These are phyloP conservation scores for Sonneratia alba DNA, from an alignment of 345 rosid genomes.

Conservation along the genomic window DNA sequence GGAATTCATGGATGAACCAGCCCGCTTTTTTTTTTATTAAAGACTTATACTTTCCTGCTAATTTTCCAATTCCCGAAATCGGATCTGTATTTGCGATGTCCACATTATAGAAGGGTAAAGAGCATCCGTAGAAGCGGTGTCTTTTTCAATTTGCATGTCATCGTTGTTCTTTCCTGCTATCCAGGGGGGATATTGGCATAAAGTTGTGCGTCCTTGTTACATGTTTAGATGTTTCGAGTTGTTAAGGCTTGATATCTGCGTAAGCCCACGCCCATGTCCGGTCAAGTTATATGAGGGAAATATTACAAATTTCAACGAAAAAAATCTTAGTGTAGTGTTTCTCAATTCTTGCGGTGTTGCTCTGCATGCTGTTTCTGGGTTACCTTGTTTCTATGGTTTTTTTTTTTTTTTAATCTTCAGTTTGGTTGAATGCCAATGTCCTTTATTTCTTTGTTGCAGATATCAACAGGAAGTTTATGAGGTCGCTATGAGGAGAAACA, in stretches of 20 bases:
- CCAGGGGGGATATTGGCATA: background rate
- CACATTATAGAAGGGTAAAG: background rate
- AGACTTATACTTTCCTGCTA: background rate
- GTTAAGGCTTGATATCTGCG: background rate
- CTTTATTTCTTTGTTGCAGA: constrained; percentile 17
- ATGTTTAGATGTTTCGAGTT: background rate
- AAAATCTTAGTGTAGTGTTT: too few relatives aligned
- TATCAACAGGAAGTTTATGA: constrained; percentile 55
- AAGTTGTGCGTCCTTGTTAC: background rate
- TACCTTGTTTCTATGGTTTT: background rate
- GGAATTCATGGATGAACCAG: background rate
- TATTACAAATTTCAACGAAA: background rate
- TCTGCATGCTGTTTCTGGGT: background rate
- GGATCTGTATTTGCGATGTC: too few relatives aligned
- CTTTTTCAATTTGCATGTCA: background rate
- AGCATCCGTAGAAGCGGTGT: background rate
- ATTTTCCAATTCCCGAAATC: background rate
- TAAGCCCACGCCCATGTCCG: background rate
- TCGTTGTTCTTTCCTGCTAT: background rate
- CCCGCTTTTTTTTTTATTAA: background rate
- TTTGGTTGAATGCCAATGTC: constrained; percentile 1
- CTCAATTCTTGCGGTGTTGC: too few relatives aligned
- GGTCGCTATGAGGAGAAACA: constrained; percentile 57
- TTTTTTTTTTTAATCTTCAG: background rate
- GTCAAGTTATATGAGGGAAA: background rate